Conservation (phyloP, 2,329 filamentous ascomycete genomes). For the Bipolaris oryzae region DNA sequence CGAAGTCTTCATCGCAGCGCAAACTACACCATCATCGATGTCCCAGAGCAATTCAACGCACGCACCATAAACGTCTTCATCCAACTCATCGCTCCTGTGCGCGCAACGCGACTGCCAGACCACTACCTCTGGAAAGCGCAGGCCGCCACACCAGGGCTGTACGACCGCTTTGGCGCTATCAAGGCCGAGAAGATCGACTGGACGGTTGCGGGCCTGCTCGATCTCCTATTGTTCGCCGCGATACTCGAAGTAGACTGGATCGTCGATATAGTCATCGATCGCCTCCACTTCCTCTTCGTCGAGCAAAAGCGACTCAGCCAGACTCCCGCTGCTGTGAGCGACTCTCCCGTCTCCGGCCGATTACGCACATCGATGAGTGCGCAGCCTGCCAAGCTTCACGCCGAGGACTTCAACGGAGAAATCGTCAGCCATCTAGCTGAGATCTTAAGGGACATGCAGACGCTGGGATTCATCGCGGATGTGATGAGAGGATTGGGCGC, state of each 20-base stretch:
- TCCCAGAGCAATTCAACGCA: background rate
- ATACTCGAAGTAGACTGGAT: constrained; percentile 1
- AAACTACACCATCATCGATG: background rate
- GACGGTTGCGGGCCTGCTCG: background rate
- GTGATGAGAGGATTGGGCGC: background rate
- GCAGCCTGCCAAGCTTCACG: background rate
- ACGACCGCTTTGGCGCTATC: background rate
- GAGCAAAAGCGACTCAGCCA: background rate
- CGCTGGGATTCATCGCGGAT: constrained; percentile 1
- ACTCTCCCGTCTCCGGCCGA: background rate
- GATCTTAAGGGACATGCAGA: background rate
- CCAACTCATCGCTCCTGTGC: constrained; percentile 5
- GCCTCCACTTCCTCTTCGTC: background rate
- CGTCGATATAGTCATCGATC: constrained; percentile 1
- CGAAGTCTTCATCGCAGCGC: background rate
- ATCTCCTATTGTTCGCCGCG: background rate
- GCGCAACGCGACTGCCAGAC: constrained; percentile 1
- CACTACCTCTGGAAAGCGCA: constrained; percentile 10
- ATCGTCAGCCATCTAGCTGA: background rate
- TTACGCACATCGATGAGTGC: background rate
- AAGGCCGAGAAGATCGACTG: constrained; percentile 1
- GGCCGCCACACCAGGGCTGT: background rate
- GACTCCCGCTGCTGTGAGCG: background rate
- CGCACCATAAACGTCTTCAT: constrained; percentile 8
- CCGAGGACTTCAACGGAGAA: background rate